Evolutionary conservation across 1,284 basidiomycete genomes (phyloP), one percentile per base, ranked within the genome.

Genomic region (Tilletia walkeri): DNA sequence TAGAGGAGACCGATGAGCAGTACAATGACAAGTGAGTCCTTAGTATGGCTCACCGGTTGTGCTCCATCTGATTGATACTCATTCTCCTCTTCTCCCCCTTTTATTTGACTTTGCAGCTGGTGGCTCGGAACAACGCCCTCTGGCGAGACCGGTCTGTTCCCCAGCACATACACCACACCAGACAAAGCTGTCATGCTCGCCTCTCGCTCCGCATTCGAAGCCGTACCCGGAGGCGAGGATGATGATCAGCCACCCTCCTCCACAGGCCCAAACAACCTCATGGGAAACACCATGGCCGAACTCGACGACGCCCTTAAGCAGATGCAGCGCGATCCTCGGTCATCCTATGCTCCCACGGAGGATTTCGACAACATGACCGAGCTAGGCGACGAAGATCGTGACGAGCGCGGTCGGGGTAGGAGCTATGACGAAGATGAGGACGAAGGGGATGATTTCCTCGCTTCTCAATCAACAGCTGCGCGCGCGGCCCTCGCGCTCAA

Each of bases 1-100:
- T 99, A 54, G 76, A 97, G 53, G 95, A 99, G 86, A 92, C 89
- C 85, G 95, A 99, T 84, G 95, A 99, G 75, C 86, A 90, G 70
- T 99, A 94, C 83, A 89, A 89, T 54, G 95, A 99, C 84, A 95
- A 95, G 18, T 99, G 95, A 95, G 80, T 53, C 50, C 7, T n/a
- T 30, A 6, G 50, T 16, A 16, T 18, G n/a, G 24, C 50, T 18
- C 16, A 1, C 50, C 7, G 6, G n/a, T 49, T 49, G 47, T 6
- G 10, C 50, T n/a, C 36, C 12, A 16, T 59, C 45, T n/a, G 12
- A 24, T 34, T 9, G 24, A 61, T 61, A 5, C 56, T 7, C n/a
- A 30, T 69, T 9, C 20, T 65, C 18, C 36, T 20, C 24, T 2
- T 3, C 38, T 10, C 18, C 41, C 72, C 67, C 70, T 41, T 16